phyloP scores from a whole-genome alignment of 2,329 filamentous ascomycete genomes.

The Ascochyta fabae region DNA sequence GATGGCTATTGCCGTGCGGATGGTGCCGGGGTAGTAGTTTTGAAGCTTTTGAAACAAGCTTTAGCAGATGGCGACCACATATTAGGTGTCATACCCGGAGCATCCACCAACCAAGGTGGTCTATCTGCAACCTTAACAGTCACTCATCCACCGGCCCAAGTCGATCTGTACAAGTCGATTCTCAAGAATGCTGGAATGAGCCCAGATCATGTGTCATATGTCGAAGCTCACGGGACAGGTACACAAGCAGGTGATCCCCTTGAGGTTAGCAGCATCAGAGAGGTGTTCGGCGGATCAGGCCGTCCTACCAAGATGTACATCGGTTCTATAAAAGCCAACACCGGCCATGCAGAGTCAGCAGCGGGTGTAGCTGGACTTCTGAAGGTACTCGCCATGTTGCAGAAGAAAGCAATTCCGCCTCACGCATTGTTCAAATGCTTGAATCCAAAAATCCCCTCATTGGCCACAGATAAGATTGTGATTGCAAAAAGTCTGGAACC shows the following conservation, averaged over 20 bases:
- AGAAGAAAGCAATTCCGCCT: constrained; percentile 25
- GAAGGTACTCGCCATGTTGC: constrained; percentile 37
- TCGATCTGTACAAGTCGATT: constrained; percentile 12
- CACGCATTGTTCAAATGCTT: constrained; percentile 22
- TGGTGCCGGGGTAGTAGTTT: constrained; percentile 55
- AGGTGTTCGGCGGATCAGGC: constrained; percentile 19
- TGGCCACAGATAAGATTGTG: constrained; percentile 16
- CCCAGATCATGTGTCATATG: constrained; percentile 1
- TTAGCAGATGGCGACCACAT: constrained; percentile 57
- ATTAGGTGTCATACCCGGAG: constrained; percentile 50
- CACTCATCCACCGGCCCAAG: constrained; percentile 20
- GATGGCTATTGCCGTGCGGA: constrained; percentile 63
- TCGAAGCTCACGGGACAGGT: constrained; percentile 25
- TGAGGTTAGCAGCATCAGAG: constrained; percentile 25
- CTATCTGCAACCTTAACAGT: constrained; percentile 22
- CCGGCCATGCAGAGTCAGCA: constrained; percentile 36
- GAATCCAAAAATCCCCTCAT: constrained; percentile 21
- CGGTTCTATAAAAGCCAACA: constrained; percentile 38
- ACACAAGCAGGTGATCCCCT: constrained; percentile 19
- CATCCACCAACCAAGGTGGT: constrained; percentile 20
- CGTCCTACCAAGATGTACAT: constrained; percentile 20
- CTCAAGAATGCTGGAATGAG: constrained; percentile 4
- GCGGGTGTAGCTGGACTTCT: constrained; percentile 30
- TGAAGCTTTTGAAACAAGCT: constrained; percentile 59
- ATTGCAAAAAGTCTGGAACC: constrained; percentile 3